Evolutionary conservation across 169 alveolate species (phyloP), one percentile per base, ranked within the genome.

Genomic region (Cryptosporidium ryanae): DNA sequence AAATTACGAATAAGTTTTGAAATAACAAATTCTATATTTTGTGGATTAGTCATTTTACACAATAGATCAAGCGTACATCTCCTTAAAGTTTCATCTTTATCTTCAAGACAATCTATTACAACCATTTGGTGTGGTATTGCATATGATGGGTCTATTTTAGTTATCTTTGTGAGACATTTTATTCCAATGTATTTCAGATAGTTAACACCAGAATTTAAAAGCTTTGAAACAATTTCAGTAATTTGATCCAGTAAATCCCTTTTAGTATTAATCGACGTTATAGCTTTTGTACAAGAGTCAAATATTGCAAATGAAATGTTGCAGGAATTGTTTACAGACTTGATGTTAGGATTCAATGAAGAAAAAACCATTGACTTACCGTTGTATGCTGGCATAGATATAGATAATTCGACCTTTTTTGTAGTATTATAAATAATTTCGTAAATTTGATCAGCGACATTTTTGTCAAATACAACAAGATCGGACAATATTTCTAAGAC

Each of bases 81-180:
- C 89, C 97, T 95, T 44, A 97, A 91, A 12, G 99, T 96, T 43
- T 96, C 99, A 82, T 97, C 99, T 12, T 96, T 93, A 71, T 96
- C 98, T 91, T 97, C 98, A 7, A 97, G 90, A 66, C 99, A 97
- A 67, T 97, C 99, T 31, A 97, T 98, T 1, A 97, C 97, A 48
- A 94, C 95, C 90, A 93, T 92, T 94, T 97, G 96, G 84, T 96
- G 98, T 66, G 94, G 93, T 65, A 96, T 92, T 2, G 98, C 99
- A 90, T 96, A 95, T 52, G 92, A 91, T 32, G 98, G 97, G 65
- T 96, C 93, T 17, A 97, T 95, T 84, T 94, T 90, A 29, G 94
- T 94, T 65, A 96, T 95, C 18, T 82, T 57, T 21, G 90, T 66
- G 38, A 97, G 95, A 0, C 98, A 98, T 57, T 96, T 96, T 10